Percentiles rank a stretch among this genome's conserved stretches.
These are phyloP conservation scores for Nigrospora oryzae DNA, from an alignment of 2,329 filamentous ascomycete genomes.

Conservation along the genomic window DNA sequence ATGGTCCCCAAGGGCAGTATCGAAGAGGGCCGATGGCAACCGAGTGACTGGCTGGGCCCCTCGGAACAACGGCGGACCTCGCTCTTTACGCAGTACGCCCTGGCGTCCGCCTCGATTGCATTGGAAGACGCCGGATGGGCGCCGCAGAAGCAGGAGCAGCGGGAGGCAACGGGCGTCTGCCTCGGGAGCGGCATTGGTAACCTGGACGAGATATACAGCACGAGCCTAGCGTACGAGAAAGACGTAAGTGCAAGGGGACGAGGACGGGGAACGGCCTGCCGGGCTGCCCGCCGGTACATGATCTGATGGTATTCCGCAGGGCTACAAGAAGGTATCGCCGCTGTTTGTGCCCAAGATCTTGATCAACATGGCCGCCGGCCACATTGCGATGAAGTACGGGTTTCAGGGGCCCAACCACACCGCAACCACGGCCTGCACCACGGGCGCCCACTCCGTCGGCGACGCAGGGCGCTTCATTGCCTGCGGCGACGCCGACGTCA, in stretches of 20 bases:
- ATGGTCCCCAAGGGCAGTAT: constrained; percentile 57
- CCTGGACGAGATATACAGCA: constrained; percentile 81
- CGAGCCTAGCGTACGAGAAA: constrained; percentile 66
- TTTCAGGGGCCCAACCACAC: constrained; percentile 89
- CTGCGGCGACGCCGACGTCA: constrained; percentile 86
- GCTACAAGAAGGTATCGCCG: constrained; percentile 87
- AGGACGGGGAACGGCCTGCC: not conserved
- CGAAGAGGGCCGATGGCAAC: constrained; percentile 35
- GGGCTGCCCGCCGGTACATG: constrained; percentile 3
- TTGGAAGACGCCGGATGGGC: constrained; percentile 75
- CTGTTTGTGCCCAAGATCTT: constrained; percentile 88
- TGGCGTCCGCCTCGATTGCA: constrained; percentile 81
- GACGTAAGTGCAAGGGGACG: constrained; percentile 42
- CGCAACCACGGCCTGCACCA: constrained; percentile 91
- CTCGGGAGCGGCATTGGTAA: constrained; percentile 94
- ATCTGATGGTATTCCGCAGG: constrained; percentile 39
- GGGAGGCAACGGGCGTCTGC: constrained; percentile 78
- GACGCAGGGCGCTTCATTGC: constrained; percentile 89
- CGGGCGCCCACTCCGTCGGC: constrained; percentile 87
- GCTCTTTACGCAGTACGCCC: constrained; percentile 83
- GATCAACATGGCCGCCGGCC: constrained; percentile 90
- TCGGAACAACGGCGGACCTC: constrained; percentile 70
- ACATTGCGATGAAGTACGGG: constrained; percentile 87
- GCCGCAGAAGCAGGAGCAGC: constrained; percentile 49
- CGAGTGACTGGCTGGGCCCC: constrained; percentile 43